A percentile compares a stretch with the other conserved stretches of the same genome.
phyloP scores from a whole-genome alignment of 805 yeast genomes.

The Pichia paraexigua region DNA sequence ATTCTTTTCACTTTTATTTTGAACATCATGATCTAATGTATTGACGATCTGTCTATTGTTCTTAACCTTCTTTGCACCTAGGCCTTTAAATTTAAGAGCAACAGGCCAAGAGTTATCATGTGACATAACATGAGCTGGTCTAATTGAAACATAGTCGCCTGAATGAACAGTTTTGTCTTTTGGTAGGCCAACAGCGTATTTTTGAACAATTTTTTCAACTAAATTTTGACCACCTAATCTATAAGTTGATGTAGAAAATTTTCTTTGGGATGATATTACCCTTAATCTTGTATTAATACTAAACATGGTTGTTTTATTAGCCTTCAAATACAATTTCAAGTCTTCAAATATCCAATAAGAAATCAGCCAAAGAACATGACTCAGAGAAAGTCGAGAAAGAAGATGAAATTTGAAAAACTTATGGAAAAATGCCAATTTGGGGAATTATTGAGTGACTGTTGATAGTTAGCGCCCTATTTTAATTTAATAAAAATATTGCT shows the following conservation, averaged over 20 bases:
- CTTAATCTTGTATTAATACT: constrained; percentile 2
- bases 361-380: background rate
- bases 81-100: constrained; percentile 89
- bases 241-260: constrained; percentile 13
- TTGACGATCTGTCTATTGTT: constrained; percentile 89
- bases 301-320: constrained; percentile 1
- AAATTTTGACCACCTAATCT: constrained; percentile 60
- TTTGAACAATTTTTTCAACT: constrained; percentile 93
- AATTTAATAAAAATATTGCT: too few species aligned
- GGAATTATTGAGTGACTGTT: background rate
- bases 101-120: constrained; percentile 99
- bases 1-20: constrained; percentile 84
- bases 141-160: constrained; percentile 93
- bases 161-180: constrained; percentile 67
- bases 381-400: background rate
- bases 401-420: background rate
- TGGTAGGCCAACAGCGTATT: constrained; percentile 80
- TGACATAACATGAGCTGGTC: constrained; percentile 97
- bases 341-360: background rate
- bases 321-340: background rate
- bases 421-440: background rate
- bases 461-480: too few species aligned
- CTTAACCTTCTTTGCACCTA: constrained; percentile 79
- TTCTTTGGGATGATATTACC: constrained; percentile 7
- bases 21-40: constrained; percentile 97